Evolutionary conservation across 345 rosid genomes (phyloP).

Genomic region (Lagerstroemia speciosa): DNA sequence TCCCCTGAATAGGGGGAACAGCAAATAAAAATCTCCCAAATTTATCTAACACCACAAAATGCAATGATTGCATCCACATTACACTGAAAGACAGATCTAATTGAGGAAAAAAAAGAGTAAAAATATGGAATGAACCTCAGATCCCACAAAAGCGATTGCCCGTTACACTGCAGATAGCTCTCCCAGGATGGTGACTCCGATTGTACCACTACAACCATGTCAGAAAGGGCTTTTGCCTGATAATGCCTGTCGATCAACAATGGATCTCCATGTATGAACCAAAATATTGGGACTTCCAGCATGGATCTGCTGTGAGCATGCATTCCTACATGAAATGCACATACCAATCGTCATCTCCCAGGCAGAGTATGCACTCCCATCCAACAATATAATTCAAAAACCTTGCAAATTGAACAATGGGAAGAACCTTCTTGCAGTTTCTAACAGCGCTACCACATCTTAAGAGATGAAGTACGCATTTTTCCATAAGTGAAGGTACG

Average conservation of each 20-base stretch:
- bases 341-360: background rate
- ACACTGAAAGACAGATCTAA: background rate
- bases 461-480: background rate
- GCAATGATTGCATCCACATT: background rate
- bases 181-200: conserved; percentile 93
- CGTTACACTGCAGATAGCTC: conserved; percentile 95
- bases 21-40: background rate
- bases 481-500: background rate
- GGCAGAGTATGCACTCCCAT: background rate
- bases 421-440: background rate
- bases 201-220: conserved; percentile 91
- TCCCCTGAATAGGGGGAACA: background rate
- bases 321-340: conserved; percentile 42
- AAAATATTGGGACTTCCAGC: conserved; percentile 94
- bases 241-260: conserved; percentile 86
- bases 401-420: background rate
- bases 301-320: conserved; percentile 88
- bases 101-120: conserved; percentile 1
- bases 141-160: conserved; percentile 85
- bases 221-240: conserved; percentile 90
- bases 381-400: background rate
- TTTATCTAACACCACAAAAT: background rate
- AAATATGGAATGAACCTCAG: conserved; percentile 42
- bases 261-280: conserved; percentile 86
- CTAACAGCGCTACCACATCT: background rate